Evolutionary conservation across 1,284 basidiomycete species (phyloP).

Genomic region (Coniferiporia weirii): DNA sequence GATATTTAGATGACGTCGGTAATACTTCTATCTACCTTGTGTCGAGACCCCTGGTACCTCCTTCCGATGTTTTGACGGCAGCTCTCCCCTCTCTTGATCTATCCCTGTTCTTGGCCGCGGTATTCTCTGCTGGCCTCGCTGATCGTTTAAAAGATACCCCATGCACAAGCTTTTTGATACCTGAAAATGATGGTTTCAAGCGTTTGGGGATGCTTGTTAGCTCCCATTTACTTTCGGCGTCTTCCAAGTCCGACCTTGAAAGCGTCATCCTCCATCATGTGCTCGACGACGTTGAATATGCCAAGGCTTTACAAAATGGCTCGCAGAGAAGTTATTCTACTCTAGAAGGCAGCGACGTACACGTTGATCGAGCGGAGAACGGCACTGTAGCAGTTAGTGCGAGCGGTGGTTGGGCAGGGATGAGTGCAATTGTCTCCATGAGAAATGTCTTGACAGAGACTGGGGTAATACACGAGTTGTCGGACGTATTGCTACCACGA

Average conservation of each 20-base stretch:
- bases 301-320: conserved; percentile 54
- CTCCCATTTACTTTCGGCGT: conserved; percentile 76
- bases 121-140: conserved; percentile 79
- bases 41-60: conserved; percentile 77
- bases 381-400: conserved; percentile 48
- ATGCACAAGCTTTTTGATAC: conserved; percentile 81
- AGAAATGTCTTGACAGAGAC: conserved; percentile 78
- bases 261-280: conserved; percentile 84
- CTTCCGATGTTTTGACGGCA: conserved; percentile 76
- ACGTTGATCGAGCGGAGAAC: conserved; percentile 47
- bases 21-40: conserved; percentile 89
- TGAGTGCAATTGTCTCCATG: conserved; percentile 52
- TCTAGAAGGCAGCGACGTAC: conserved; percentile 69
- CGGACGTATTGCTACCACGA: conserved; percentile 87
- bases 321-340: conserved; percentile 66
- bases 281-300: conserved; percentile 74
- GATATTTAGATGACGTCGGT: conserved; percentile 56
- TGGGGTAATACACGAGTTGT: conserved; percentile 87
- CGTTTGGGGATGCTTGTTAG: conserved; percentile 82
- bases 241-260: conserved; percentile 74
- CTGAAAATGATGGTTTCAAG: conserved; percentile 84
- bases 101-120: conserved; percentile 85
- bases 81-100: conserved; percentile 80
- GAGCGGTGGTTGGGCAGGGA: conserved; percentile 72
- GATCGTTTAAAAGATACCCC: conserved; percentile 63